Evolutionary conservation across 352 stramenopile genomes (phyloP).

Genomic region (Pythium periplocum): DNA sequence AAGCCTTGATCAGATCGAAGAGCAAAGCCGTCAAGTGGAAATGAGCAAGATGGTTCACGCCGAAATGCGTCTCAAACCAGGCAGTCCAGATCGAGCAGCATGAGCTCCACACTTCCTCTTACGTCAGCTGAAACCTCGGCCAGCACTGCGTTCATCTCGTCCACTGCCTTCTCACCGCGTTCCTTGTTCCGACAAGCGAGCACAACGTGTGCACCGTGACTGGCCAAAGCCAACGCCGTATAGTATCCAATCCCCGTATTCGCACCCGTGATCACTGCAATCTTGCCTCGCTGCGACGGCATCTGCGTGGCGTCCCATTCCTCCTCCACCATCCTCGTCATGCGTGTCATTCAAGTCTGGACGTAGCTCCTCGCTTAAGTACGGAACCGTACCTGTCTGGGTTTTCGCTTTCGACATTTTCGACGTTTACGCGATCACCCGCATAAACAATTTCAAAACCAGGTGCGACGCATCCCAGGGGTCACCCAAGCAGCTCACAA

Average conservation of each 20-base stretch:
- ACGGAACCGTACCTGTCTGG: too few species aligned
- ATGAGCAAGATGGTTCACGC: conserved; percentile 93
- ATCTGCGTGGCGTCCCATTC: conserved; percentile 21
- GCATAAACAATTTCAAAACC: too few species aligned
- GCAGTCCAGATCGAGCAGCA: conserved; percentile 32
- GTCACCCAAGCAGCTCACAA: too few species aligned
- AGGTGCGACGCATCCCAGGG: too few species aligned
- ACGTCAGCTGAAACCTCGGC: conserved; percentile 1
- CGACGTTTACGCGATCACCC: too few species aligned
- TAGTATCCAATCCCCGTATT: conserved; percentile 25
- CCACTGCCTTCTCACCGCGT: conserved; percentile 16
- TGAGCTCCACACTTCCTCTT: conserved; percentile 24
- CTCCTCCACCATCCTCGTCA: too few species aligned
- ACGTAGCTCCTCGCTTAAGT: too few species aligned
- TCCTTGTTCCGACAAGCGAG: conserved; percentile 16
- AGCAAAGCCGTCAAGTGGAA: conserved; percentile 86
- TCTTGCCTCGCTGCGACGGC: conserved; percentile 16
- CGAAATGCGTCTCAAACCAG: conserved; percentile 91
- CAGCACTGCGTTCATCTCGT: conserved; percentile 14
- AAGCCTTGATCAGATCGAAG: conserved; percentile 64
- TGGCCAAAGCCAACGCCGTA: conserved; percentile 24
- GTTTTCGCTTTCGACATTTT: too few species aligned
- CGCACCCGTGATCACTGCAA: conserved; percentile 29
- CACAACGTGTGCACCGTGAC: conserved; percentile 26
- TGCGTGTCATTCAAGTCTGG: too few species aligned